These are phyloP conservation scores for Juncus effusus DNA, from an alignment of 176 grass and related monocot species.

Conservation along the genomic window DNA sequence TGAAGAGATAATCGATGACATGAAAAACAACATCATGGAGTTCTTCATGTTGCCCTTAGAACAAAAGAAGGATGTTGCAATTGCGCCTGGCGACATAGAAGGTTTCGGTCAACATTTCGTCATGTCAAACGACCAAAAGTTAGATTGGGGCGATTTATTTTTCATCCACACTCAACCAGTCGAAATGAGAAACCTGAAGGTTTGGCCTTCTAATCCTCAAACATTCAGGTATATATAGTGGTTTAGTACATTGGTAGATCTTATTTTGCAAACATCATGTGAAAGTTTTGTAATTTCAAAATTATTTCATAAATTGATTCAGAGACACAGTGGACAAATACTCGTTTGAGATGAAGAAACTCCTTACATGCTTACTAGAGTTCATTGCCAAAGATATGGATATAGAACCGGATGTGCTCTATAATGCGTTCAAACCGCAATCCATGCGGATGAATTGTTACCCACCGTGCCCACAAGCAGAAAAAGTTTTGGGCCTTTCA, in stretches of 20 bases:
- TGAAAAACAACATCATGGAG: slow-evolving; percentile 5
- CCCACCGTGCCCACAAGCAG: slow-evolving; percentile 32
- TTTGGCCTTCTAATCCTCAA: slow-evolving; percentile 31
- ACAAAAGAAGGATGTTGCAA: slow-evolving; percentile 16
- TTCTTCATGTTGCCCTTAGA: slow-evolving; percentile 30
- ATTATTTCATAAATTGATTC: not conserved
- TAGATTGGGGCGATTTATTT: slow-evolving; percentile 32
- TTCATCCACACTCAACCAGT: slow-evolving; percentile 28
- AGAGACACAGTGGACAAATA: slow-evolving; percentile 24
- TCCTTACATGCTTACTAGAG: slow-evolving; percentile 11
- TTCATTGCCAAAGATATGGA: slow-evolving; percentile 31
- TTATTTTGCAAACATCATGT: no score
- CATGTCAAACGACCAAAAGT: slow-evolving; percentile 16
- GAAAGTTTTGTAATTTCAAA: not conserved
- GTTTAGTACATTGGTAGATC: no score
- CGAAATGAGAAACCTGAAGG: not conserved
- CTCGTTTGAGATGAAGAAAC: slow-evolving; percentile 12
- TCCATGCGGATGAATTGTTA: slow-evolving; percentile 34
- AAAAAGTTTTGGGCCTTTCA: slow-evolving; percentile 27
- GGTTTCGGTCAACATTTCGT: slow-evolving; percentile 9
- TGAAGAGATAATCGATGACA: slow-evolving; percentile 23
- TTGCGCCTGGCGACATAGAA: slow-evolving; percentile 4
- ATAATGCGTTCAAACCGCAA: slow-evolving; percentile 16
- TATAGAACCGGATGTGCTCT: slow-evolving; percentile 20
- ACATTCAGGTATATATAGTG: slow-evolving; percentile 21